A percentile compares a stretch with the other conserved stretches of the same genome.
Conservation (phyloP, 2,329 filamentous ascomycete species). For the Cercospora sp. region DNA sequence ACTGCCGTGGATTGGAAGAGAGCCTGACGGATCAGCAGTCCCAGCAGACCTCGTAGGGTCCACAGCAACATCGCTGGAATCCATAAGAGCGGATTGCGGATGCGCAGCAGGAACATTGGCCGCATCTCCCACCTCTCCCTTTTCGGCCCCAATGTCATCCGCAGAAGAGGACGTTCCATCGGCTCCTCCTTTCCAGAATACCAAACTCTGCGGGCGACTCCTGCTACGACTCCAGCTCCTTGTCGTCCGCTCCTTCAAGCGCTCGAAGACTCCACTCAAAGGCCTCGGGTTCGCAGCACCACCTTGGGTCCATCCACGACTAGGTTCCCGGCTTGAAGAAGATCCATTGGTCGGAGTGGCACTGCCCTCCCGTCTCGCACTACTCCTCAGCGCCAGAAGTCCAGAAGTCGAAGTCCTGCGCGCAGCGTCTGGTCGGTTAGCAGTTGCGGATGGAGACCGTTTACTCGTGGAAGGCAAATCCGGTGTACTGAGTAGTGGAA, state of each 20-base stretch:
- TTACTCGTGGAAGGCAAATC: background rate
- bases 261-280: conserved; percentile 23
- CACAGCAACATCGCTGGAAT: conserved; percentile 24
- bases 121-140: background rate
- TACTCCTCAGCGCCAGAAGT: conserved; percentile 1
- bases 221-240: conserved; percentile 23
- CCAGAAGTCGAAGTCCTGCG: conserved; percentile 5
- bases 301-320: background rate
- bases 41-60: conserved; percentile 1
- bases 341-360: conserved; percentile 14
- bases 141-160: background rate
- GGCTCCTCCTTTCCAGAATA: conserved; percentile 6
- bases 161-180: background rate
- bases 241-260: conserved; percentile 17
- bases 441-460: background rate
- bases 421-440: conserved; percentile 1
- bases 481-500: background rate
- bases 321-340: background rate
- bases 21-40: background rate
- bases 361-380: background rate
- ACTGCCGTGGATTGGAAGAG: background rate
- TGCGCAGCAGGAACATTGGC: background rate
- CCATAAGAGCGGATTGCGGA: conserved; percentile 13
- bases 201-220: conserved; percentile 23
- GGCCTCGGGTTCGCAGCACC: conserved; percentile 14